These are phyloP conservation scores for Leptographium procerum DNA, from an alignment of 2,329 filamentous ascomycete species.

Conservation along the genomic window DNA sequence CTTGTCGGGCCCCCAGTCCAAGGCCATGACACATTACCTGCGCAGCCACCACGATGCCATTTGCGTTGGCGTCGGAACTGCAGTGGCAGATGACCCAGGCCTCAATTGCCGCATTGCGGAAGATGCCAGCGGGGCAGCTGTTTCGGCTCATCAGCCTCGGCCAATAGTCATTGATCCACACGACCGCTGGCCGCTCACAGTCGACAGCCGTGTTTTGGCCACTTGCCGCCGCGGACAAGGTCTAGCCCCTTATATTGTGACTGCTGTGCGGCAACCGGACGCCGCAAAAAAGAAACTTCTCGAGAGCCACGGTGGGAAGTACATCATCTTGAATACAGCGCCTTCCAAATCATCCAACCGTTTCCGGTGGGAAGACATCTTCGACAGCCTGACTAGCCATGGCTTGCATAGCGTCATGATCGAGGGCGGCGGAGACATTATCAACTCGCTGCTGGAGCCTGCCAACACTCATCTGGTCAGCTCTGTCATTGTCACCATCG, in stretches of 20 bases:
- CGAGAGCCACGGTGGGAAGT: slow-evolving; percentile 40
- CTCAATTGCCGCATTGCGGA: slow-evolving; percentile 65
- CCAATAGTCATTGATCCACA: slow-evolving; percentile 74
- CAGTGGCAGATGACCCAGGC: slow-evolving; percentile 71
- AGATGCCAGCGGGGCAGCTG: slow-evolving; percentile 22
- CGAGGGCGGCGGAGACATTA: slow-evolving; percentile 73
- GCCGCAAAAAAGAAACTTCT: slow-evolving; percentile 30
- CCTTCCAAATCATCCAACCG: slow-evolving; percentile 20
- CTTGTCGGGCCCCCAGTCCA: slow-evolving; percentile 72
- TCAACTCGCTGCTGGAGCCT: slow-evolving; percentile 66
- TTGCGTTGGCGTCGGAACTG: slow-evolving; percentile 73
- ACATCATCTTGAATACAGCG: slow-evolving; percentile 25
- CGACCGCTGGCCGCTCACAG: slow-evolving; percentile 56
- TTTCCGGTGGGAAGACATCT: slow-evolving; percentile 53
- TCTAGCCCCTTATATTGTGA: slow-evolving; percentile 62
- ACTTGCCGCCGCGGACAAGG: slow-evolving; percentile 55
- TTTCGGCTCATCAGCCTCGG: slow-evolving; percentile 48
- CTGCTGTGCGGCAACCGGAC: slow-evolving; percentile 33
- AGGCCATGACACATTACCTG: slow-evolving; percentile 88
- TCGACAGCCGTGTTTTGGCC: slow-evolving; percentile 52
- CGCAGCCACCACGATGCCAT: slow-evolving; percentile 76
- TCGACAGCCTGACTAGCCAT: slow-evolving; percentile 44
- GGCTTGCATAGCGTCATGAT: slow-evolving; percentile 76
- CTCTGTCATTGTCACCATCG: slow-evolving; percentile 77
- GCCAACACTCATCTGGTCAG: slow-evolving; percentile 48